phyloP scores from a whole-genome alignment of 2,329 filamentous ascomycete genomes.

The Monilinia polystroma region DNA sequence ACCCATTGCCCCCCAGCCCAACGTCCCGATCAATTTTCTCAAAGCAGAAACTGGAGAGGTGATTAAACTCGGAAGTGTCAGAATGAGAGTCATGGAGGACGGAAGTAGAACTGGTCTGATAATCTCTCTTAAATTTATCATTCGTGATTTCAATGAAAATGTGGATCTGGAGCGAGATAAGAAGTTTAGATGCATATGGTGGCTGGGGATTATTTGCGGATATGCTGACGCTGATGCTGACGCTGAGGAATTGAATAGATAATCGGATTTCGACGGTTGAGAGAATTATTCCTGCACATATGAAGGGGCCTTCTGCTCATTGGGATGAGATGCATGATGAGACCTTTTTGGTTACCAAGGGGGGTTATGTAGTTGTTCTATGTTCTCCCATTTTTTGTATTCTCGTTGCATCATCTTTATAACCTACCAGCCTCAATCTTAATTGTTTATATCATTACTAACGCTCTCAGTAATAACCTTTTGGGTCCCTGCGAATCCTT shows the following conservation, averaged over 20 bases:
- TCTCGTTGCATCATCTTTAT: neutral
- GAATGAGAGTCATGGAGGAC: slow-evolving; percentile 10
- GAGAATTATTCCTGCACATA: slow-evolving; percentile 6
- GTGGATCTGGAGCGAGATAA: too few relatives aligned
- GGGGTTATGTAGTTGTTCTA: neutral
- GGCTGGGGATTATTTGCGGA: too few relatives aligned
- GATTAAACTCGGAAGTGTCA: neutral
- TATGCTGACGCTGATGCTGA: too few relatives aligned
- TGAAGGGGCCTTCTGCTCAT: slow-evolving; percentile 12
- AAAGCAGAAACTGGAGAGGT: slow-evolving; percentile 9
- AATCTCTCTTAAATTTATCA: neutral
- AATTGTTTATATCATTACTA: neutral
- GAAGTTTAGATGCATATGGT: too few relatives aligned
- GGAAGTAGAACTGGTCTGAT: slow-evolving; percentile 8
- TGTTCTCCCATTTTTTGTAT: neutral
- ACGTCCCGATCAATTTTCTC: slow-evolving; percentile 2
- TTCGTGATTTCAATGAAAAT: neutral
- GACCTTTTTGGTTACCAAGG: slow-evolving; percentile 15
- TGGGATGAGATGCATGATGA: slow-evolving; percentile 24
- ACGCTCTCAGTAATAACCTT: slow-evolving; percentile 1
- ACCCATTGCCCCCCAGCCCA: neutral
- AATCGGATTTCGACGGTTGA: slow-evolving; percentile 12
- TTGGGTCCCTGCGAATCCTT: neutral
- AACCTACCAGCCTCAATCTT: neutral
- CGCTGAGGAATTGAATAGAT: neutral